Conservation (phyloP, 1,284 basidiomycete species). For the Malassezia sp. region DNA sequence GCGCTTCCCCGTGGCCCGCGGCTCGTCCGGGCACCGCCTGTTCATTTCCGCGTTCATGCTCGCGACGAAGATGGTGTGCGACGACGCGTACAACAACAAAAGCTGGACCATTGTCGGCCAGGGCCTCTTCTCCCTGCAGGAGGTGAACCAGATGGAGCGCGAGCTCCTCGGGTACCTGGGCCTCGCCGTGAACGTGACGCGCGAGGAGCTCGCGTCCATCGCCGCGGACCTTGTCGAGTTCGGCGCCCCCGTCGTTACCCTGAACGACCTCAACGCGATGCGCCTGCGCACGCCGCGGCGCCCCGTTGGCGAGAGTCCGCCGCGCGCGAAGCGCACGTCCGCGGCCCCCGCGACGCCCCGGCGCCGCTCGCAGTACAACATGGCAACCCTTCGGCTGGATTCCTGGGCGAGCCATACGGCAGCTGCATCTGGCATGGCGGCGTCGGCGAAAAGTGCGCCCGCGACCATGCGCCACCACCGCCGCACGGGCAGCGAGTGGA, state of each 20-base stretch:
- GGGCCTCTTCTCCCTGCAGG: constrained; percentile 40
- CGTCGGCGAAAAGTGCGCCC: no score
- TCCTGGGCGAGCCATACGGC: constrained; percentile 8
- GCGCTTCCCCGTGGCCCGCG: constrained; percentile 42
- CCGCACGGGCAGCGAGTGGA: constrained; percentile 12
- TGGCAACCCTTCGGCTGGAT: constrained; percentile 12
- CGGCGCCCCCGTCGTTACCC: constrained; percentile 13
- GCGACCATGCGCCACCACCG: constrained; percentile 5
- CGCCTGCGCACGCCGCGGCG: neutral
- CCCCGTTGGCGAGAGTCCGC: neutral
- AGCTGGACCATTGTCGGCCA: constrained; percentile 46
- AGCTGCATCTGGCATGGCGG: neutral
- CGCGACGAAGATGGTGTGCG: constrained; percentile 44
- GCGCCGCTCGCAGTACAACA: neutral
- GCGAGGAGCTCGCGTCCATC: constrained; percentile 35
- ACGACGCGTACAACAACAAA: constrained; percentile 47
- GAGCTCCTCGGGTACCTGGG: constrained; percentile 46
- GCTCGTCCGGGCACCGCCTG: constrained; percentile 45
- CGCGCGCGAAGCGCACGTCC: neutral
- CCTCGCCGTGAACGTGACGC: constrained; percentile 37
- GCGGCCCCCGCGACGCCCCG: no score
- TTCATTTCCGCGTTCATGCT: constrained; percentile 47
- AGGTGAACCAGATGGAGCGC: constrained; percentile 47
- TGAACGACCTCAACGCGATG: constrained; percentile 6
- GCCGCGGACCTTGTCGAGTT: constrained; percentile 27